These are phyloP conservation scores for Umbilicus rupestris DNA, from an alignment of 164 flowering plant species.

Conservation along the genomic window DNA sequence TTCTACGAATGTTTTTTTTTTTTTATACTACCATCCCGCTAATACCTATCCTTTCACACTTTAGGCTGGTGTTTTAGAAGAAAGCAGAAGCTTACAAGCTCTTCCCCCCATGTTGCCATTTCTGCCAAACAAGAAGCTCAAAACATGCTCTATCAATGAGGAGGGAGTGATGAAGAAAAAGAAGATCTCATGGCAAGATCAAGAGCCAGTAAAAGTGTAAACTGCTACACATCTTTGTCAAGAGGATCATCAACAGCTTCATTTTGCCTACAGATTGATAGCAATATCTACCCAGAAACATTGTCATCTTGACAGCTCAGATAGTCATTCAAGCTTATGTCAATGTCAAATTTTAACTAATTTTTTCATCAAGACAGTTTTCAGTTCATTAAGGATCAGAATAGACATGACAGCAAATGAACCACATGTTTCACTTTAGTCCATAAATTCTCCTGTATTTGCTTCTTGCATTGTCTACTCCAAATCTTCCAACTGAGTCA, in stretches of 20 bases:
- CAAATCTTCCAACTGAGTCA: too few species aligned
- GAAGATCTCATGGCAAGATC: background rate
- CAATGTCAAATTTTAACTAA: too few species aligned
- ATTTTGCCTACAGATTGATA: too few species aligned
- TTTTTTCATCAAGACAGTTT: too few species aligned
- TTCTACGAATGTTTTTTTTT: too few species aligned
- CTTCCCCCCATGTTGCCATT: background rate
- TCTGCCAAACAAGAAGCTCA: background rate
- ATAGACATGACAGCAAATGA: too few species aligned
- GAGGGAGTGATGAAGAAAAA: background rate
- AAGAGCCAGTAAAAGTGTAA: background rate
- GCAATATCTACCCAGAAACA: too few species aligned
- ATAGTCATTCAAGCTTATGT: too few species aligned
- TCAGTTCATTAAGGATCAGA: too few species aligned
- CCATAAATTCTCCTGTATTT: background rate
- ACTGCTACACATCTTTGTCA: background rate
- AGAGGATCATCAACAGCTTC: too few species aligned
- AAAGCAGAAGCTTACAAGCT: background rate
- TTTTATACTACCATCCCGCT: background rate
- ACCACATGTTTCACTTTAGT: constrained; percentile 1
- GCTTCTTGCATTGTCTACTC: background rate
- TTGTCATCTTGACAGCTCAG: too few species aligned
- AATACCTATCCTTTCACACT: background rate
- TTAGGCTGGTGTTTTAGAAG: background rate
- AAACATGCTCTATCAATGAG: background rate